These are phyloP conservation scores for Acanthamoeba divionensis DNA, from an alignment of 208 protist species.

Conservation along the genomic window DNA sequence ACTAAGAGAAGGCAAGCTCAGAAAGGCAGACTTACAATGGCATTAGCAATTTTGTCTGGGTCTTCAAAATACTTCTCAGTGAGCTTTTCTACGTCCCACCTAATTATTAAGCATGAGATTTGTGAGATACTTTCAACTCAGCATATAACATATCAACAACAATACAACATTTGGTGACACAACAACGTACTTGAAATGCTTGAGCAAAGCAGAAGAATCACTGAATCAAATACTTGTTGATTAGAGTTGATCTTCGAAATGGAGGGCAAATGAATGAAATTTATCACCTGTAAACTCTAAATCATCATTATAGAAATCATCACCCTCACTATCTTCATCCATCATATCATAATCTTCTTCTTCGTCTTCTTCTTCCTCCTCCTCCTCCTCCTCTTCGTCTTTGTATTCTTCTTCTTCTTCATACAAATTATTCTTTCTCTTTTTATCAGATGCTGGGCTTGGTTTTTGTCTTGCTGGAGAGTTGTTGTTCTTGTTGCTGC, in stretches of 20 bases:
- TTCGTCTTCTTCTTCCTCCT: too few species aligned
- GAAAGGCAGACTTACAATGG: not conserved
- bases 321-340: not conserved
- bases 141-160: not conserved
- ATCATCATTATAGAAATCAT: not conserved
- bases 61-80: slow-evolving; percentile 30
- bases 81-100: slow-evolving; percentile 18
- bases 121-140: not conserved
- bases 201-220: not conserved
- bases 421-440: too few species aligned
- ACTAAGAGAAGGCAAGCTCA: too few species aligned
- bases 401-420: too few species aligned
- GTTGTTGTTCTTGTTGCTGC: too few species aligned
- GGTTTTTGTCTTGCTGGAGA: too few species aligned
- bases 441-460: too few species aligned
- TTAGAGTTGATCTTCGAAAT: not conserved
- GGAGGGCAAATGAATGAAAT: not conserved
- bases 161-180: not conserved
- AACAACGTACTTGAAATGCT: not conserved
- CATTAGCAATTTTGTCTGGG: not conserved
- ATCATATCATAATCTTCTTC: too few species aligned
- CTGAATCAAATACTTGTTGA: not conserved
- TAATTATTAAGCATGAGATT: not conserved
- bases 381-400: too few species aligned
- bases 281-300: not conserved